Percentiles rank a stretch among this genome's conserved stretches.
phyloP scores from a whole-genome alignment of 345 rosid species.

The Xanthoceras sorbifolium region DNA sequence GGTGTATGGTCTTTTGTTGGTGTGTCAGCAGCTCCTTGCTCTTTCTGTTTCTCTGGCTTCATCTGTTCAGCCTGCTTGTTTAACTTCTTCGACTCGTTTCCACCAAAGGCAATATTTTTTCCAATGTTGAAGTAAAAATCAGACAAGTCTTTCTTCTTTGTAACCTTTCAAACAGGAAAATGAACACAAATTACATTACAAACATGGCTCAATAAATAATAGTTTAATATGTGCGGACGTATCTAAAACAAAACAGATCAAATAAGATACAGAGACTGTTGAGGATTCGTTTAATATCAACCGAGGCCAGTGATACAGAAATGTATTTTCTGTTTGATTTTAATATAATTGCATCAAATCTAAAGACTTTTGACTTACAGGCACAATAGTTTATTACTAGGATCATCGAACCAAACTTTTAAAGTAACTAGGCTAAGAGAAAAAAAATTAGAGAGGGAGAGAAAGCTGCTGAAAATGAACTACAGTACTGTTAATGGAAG shows the following conservation, averaged over 20 bases:
- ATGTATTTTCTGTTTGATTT: background rate
- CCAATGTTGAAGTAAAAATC: slow-evolving; percentile 84
- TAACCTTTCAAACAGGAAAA: slow-evolving; percentile 57
- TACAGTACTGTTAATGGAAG: background rate
- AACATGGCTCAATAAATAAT: background rate
- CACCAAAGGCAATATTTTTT: slow-evolving; percentile 86
- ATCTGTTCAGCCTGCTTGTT: slow-evolving; percentile 42
- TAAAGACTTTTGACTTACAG: background rate
- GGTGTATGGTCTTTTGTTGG: slow-evolving; percentile 24
- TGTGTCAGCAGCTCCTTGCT: slow-evolving; percentile 22
- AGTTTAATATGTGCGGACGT: background rate
- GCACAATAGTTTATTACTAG: background rate
- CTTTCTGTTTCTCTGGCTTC: slow-evolving; percentile 42
- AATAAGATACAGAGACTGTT: background rate
- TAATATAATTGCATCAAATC: background rate
- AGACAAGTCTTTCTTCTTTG: slow-evolving; percentile 81
- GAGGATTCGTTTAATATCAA: background rate
- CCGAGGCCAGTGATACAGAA: background rate
- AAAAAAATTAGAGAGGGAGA: background rate
- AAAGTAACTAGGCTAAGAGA: background rate
- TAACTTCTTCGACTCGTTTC: slow-evolving; percentile 43
- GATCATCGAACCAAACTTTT: background rate
- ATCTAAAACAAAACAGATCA: background rate
- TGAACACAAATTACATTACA: background rate
- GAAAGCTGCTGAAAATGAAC: background rate